Conservation (phyloP, 148 eudicot species). For the Camellia sinensis region DNA sequence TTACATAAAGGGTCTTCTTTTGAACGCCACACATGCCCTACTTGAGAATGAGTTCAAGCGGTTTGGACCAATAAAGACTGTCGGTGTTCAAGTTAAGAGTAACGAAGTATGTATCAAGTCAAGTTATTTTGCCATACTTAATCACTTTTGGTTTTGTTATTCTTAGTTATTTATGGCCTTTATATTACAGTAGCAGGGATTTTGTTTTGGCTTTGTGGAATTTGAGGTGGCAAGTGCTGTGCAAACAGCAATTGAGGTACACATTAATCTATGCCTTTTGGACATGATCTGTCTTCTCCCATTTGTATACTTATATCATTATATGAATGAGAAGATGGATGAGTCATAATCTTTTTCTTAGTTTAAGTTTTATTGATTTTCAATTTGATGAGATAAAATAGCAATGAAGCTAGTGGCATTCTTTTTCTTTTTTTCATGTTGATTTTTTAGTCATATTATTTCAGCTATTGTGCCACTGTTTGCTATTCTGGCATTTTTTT, state of each 20-base stretch:
- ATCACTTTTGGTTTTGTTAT: background rate
- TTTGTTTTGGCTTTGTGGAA: conserved; percentile 82
- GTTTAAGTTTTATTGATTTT: background rate
- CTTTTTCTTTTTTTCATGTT: background rate
- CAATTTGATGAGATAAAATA: background rate
- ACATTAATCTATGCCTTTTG: background rate
- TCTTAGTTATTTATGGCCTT: conserved; percentile 10
- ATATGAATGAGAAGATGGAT: background rate
- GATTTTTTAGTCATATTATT: too few relatives aligned
- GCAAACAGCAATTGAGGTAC: conserved; percentile 73
- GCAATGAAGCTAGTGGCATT: background rate
- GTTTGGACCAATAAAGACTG: conserved; percentile 69
- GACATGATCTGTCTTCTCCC: background rate
- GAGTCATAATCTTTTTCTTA: background rate
- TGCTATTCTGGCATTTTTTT: background rate
- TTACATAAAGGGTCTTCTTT: conserved; percentile 69
- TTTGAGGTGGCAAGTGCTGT: conserved; percentile 67
- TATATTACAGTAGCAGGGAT: conserved; percentile 37
- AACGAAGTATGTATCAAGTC: conserved; percentile 45
- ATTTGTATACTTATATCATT: background rate
- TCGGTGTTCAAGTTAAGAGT: conserved; percentile 78
- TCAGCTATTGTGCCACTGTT: background rate
- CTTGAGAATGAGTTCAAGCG: conserved; percentile 67
- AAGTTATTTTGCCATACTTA: background rate
- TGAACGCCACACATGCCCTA: conserved; percentile 35